These are phyloP conservation scores for Grosmannia clavigera DNA, from an alignment of 2,329 filamentous ascomycete genomes.

Conservation along the genomic window DNA sequence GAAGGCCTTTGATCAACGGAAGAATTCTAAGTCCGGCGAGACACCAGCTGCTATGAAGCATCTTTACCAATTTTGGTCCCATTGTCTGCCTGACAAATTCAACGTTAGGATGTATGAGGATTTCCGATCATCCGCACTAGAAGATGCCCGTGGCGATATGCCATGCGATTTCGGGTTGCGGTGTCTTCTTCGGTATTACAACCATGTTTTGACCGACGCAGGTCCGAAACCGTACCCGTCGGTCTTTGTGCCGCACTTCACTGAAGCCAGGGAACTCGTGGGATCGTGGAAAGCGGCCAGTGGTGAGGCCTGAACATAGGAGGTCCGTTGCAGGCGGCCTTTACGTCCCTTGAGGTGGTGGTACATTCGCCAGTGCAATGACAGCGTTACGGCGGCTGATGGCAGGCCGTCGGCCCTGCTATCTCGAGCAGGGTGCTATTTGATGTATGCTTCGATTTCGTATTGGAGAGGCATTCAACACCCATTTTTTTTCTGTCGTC, in stretches of 20 bases:
- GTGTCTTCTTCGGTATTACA: constrained; percentile 54
- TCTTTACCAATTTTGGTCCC: constrained; percentile 64
- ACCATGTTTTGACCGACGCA: constrained; percentile 14
- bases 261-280: constrained; percentile 14
- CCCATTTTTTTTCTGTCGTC: background rate
- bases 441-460: background rate
- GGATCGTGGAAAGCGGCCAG: constrained; percentile 1
- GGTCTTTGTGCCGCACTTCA: constrained; percentile 17
- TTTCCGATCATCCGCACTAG: constrained; percentile 54
- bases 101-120: constrained; percentile 65
- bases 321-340: background rate
- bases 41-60: constrained; percentile 47
- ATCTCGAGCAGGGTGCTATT: background rate
- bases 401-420: background rate
- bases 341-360: background rate
- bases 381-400: background rate
- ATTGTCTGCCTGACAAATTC: constrained; percentile 62
- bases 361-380: background rate
- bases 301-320: background rate
- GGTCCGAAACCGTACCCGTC: constrained; percentile 15
- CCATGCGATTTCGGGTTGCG: constrained; percentile 42
- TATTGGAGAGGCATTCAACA: background rate
- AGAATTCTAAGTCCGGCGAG: constrained; percentile 20
- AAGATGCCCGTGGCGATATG: constrained; percentile 42
- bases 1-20: constrained; percentile 26